Evolutionary conservation across 805 yeast genomes (phyloP).

Genomic region (Candida suzukii): DNA sequence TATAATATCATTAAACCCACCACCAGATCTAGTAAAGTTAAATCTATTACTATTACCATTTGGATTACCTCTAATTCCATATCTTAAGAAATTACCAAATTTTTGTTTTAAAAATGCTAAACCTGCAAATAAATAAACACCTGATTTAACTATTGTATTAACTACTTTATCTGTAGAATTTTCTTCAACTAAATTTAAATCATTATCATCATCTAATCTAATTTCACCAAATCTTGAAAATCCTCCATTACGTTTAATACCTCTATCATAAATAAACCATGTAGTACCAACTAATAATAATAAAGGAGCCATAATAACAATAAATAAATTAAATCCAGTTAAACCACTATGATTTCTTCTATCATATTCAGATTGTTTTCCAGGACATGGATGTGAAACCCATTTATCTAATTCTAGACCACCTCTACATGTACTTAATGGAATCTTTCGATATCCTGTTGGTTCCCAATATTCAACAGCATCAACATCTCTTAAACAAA

Average conservation of each 20-base stretch:
- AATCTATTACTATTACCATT: slow-evolving; percentile 7
- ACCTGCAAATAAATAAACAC: slow-evolving; percentile 30
- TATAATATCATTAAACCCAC: slow-evolving; percentile 22
- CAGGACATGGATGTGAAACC: slow-evolving; percentile 77
- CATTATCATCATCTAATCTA: slow-evolving; percentile 68
- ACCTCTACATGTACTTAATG: slow-evolving; percentile 78
- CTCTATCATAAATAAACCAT: slow-evolving; percentile 73
- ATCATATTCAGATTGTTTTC: slow-evolving; percentile 59
- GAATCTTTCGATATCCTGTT: slow-evolving; percentile 87
- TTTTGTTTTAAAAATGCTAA: slow-evolving; percentile 10
- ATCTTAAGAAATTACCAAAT: slow-evolving; percentile 11
- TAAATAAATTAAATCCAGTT: slow-evolving; percentile 44
- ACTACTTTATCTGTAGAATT: slow-evolving; percentile 52
- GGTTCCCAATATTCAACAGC: slow-evolving; percentile 73
- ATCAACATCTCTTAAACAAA: slow-evolving; percentile 47
- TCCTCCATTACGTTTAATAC: slow-evolving; percentile 74
- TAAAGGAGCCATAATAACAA: slow-evolving; percentile 53
- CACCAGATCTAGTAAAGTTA: slow-evolving; percentile 9
- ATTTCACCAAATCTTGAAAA: slow-evolving; percentile 78
- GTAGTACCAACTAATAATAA: slow-evolving; percentile 42
- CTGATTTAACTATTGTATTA: slow-evolving; percentile 52
- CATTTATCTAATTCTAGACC: slow-evolving; percentile 68
- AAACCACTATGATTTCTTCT: slow-evolving; percentile 43
- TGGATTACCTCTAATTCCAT: slow-evolving; percentile 14
- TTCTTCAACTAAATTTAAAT: slow-evolving; percentile 47